These are phyloP conservation scores for Populus hybrid DNA, from an alignment of 441 rosid genomes.

Conservation along the genomic window DNA sequence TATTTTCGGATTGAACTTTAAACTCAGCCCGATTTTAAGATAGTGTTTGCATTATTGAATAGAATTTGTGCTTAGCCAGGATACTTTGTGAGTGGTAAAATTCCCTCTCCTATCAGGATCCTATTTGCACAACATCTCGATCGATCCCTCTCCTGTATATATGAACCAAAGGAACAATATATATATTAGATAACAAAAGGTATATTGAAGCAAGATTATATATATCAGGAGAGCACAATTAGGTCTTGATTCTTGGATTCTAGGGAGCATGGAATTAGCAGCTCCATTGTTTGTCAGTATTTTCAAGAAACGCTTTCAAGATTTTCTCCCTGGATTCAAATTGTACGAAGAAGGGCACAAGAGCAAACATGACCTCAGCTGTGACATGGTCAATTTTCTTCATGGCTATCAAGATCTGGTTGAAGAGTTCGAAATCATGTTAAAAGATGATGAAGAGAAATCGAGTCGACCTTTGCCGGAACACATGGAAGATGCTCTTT, in stretches of 20 bases:
- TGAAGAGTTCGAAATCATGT: not conserved
- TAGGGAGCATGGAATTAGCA: not conserved
- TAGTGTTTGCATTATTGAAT: not conserved
- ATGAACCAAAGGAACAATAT: too few relatives aligned
- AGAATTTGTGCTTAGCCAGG: not conserved
- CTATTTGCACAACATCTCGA: not conserved
- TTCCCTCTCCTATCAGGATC: not conserved
- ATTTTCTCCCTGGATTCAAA: not conserved
- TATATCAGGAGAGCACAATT: not conserved
- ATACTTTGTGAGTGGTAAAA: not conserved
- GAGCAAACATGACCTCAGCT: not conserved
- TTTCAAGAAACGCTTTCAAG: not conserved
- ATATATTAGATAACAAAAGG: too few relatives aligned
- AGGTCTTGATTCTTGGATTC: not conserved
- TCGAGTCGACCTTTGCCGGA: not conserved
- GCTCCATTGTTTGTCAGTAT: not conserved
- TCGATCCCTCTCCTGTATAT: not conserved
- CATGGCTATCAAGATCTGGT: not conserved
- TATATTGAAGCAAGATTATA: not conserved
- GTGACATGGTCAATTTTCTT: not conserved
- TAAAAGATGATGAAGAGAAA: not conserved
- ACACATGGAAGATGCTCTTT: not conserved
- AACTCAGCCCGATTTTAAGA: too few relatives aligned
- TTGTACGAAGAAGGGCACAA: not conserved
- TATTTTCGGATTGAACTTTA: too few relatives aligned